These are phyloP conservation scores for Acanthamoeba healyi DNA, from an alignment of 208 protist genomes.

Conservation along the genomic window DNA sequence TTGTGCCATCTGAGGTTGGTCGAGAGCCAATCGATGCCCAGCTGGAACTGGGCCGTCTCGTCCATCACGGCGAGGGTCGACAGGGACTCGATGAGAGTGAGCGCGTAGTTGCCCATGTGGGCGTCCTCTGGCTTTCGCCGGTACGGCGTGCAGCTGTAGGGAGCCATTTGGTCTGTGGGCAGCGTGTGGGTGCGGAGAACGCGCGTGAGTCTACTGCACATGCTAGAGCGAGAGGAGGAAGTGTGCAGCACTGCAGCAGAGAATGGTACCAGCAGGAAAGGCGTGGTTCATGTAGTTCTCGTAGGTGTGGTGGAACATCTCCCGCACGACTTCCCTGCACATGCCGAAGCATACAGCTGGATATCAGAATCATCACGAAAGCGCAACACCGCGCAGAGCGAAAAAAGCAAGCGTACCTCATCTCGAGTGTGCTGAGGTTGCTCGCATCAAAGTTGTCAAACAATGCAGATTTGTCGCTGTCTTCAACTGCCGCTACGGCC, in stretches of 20 bases:
- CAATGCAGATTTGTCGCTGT: too few relatives aligned
- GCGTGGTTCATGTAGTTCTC: conserved; percentile 92
- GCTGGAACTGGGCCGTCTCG: conserved; percentile 78
- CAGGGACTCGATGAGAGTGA: conserved; percentile 37
- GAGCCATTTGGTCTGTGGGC: conserved; percentile 89
- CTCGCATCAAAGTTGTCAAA: background rate
- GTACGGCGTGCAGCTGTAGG: conserved; percentile 86
- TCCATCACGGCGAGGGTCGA: conserved; percentile 78
- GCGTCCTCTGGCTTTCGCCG: background rate
- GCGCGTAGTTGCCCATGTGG: background rate
- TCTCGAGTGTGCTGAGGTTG: background rate
- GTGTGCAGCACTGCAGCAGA: background rate
- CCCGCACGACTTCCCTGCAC: conserved; percentile 83
- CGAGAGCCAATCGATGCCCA: conserved; percentile 77
- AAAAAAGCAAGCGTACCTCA: background rate
- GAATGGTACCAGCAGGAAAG: conserved; percentile 92
- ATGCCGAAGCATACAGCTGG: too few relatives aligned
- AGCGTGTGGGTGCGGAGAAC: conserved; percentile 84
- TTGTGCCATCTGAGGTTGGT: conserved; percentile 74
- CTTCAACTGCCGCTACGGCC: background rate
- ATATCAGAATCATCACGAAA: too few relatives aligned
- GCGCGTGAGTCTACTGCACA: background rate
- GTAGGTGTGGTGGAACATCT: conserved; percentile 94
- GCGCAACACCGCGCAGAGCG: background rate
- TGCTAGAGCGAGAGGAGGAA: conserved; percentile 79